Conservation (phyloP, 2,329 filamentous ascomycete species). For the Alternaria postmessia region DNA sequence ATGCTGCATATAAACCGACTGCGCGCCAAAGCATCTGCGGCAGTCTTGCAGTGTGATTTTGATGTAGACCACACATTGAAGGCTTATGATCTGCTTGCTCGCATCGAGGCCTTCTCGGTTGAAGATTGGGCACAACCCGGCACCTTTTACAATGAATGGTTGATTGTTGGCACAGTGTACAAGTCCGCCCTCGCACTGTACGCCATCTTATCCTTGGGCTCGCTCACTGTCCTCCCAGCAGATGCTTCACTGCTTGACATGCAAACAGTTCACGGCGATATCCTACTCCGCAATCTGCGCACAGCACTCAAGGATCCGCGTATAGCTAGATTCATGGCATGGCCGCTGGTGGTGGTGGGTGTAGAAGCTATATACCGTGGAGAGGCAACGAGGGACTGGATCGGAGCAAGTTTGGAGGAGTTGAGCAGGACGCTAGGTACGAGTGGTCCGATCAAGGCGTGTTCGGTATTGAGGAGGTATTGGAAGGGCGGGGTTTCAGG, state of each 20-base stretch:
- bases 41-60: conserved; percentile 14
- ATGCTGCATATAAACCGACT: conserved; percentile 37
- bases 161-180: conserved; percentile 34
- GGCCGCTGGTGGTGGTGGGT: conserved; percentile 38
- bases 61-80: conserved; percentile 18
- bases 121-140: conserved; percentile 42
- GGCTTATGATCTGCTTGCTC: conserved; percentile 31
- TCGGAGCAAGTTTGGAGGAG: conserved; percentile 27
- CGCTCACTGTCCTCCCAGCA: conserved; percentile 28
- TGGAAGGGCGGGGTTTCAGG: conserved; percentile 32
- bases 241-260: conserved; percentile 26
- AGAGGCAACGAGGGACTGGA: conserved; percentile 25
- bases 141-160: conserved; percentile 29
- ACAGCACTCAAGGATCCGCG: conserved; percentile 12
- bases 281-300: conserved; percentile 19
- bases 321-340: conserved; percentile 30
- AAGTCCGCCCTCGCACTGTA: conserved; percentile 38
- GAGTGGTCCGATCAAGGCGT: conserved; percentile 32
- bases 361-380: conserved; percentile 36
- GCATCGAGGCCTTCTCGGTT: conserved; percentile 32
- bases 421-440: conserved; percentile 31
- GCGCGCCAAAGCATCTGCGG: conserved; percentile 23
- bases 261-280: conserved; percentile 23
- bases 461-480: conserved; percentile 32
- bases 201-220: conserved; percentile 39